Evolutionary conservation across 140 eudicot species (phyloP), one percentile per base, ranked within the genome.

Genomic region (Oenanthe javanica): DNA sequence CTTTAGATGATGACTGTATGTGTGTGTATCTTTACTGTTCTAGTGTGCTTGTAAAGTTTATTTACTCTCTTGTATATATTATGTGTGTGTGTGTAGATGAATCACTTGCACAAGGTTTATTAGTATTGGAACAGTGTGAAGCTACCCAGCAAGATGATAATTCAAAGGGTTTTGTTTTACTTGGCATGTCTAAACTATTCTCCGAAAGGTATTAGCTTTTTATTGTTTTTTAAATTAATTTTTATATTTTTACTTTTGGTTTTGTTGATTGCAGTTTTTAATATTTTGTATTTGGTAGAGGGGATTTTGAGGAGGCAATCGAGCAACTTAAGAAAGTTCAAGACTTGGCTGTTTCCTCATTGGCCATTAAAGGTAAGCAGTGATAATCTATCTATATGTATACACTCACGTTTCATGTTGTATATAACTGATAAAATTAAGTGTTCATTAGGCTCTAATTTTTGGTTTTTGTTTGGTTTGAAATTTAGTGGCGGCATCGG

Each of bases 61-160:
- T n/a, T 63, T 16, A 16, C 16, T 18, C 9, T 55, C 5, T 55
- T 16, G n/a, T 55, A 0, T 18, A 13, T 23, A 57, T 19, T 57
- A 9, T 57, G 57, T 54, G 61, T 66, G 83, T 23, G 47, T 79
- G 25, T 82, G 84, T 70, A 94, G 98, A 94, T 83, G 98, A 87
- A 79, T 92, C 98, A 14, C 90, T 87, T 72, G 93, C 88, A 49
- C 88, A 87, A 84, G 96, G 90, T 67, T 83, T 89, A 77, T 83
- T 94, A 83, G 89, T 92, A 27, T 87, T 94, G 83, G 93, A 94
- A 77, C 98, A 94, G 82, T 90, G 98, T 64, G 89, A 90, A 76
- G 84, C 95, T 7, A 87, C 81, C 79, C 98, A 94, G 76, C 75
- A 85, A 16, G 93, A 89, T 83, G 88, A 76, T 72, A 83, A 85